Base-by-base conservation (phyloP, 2,329 filamentous ascomycete species). In the Ramularia endophylla region DNA sequence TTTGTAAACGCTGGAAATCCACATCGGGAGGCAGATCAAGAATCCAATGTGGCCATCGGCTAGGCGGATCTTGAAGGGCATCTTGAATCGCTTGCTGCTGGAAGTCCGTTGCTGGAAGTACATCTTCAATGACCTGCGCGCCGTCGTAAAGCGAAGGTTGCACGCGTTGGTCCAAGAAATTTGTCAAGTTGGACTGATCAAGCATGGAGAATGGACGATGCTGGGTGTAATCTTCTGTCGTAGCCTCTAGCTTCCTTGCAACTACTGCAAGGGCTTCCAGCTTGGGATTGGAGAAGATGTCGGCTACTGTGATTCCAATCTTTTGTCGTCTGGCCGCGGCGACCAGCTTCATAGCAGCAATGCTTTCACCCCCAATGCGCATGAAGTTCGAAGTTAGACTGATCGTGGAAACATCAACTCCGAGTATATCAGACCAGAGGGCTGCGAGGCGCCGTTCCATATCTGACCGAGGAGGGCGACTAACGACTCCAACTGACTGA, bases 281-380 rank as follows among this genome's bases (percentile, higher is more conserved):
- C 22, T 25, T 25, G 6, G 22, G 6, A 25, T 25, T 25, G 22
- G 22, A 25, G 30, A 44, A 40, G 18, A 44, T 20, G 16, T 39
- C 30, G 3, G 41, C 27, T 2, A 44, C 41, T 28, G 41, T 40
- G 18, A 44, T 17, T 16, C 11, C 11, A 2, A 44, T 25, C n/a
- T 25, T 22, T 13, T 28, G 18, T 8, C 13, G 19, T 22, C 31
- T 17, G 11, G 30, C 36, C 11, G 36, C 38, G 3, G 28, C 29
- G 16, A 34, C 38, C 9, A 40, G 38, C 9, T 18, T 31, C 37
- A 45, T 45, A 0, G 84, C 85, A 3, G 81, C 82, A 20, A 94
- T 78, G 0, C 87, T 94, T 58, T 94, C 86, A 8, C 94, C 61
- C 0, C 87, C 87, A 4, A 90, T 60, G 13, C 73, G 75, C 38